Conservation (phyloP, 345 rosid species). For the Clausena lansium region DNA sequence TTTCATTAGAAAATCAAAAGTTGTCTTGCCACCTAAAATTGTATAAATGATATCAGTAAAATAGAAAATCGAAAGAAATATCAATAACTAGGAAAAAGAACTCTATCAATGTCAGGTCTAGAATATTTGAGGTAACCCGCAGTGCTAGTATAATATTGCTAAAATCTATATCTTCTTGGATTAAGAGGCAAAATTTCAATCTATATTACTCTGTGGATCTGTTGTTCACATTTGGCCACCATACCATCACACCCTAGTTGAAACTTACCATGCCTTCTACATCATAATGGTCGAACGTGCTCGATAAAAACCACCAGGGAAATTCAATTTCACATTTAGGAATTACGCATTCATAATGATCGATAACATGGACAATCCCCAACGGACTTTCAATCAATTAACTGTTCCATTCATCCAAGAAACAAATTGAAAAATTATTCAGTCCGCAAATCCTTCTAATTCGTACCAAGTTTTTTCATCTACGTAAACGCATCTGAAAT, state of each 20-base stretch:
- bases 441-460: not conserved
- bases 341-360: not conserved
- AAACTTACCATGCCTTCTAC: too few relatives aligned
- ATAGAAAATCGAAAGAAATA: not conserved
- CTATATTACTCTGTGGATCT: not conserved
- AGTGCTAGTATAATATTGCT: not conserved
- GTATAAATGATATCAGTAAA: not conserved
- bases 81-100: not conserved
- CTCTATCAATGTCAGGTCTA: not conserved
- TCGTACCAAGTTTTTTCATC: not conserved
- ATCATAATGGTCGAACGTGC: too few relatives aligned
- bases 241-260: too few relatives aligned
- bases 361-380: not conserved
- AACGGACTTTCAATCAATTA: not conserved
- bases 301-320: too few relatives aligned
- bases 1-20: slow-evolving; percentile 65
- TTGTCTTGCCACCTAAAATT: slow-evolving; percentile 74
- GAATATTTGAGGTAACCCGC: not conserved
- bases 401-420: not conserved
- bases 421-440: not conserved
- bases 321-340: not conserved
- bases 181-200: not conserved
- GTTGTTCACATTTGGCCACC: too few relatives aligned
- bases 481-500: not conserved
- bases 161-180: not conserved